These are phyloP conservation scores for Pholiota molesta DNA, from an alignment of 768 basidiomycete genomes.

Conservation along the genomic window DNA sequence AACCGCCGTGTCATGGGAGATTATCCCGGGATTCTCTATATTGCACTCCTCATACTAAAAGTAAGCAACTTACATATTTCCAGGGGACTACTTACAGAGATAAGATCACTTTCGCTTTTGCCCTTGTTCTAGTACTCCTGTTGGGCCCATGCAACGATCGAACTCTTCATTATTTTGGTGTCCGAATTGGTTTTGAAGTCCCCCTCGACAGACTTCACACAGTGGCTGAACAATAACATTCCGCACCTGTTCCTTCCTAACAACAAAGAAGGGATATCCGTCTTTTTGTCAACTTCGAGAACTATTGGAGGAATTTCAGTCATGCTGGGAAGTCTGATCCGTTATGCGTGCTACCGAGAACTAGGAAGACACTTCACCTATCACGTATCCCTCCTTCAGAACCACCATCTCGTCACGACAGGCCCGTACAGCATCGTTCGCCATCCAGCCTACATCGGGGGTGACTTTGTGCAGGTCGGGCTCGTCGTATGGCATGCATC, in stretches of 20 bases:
- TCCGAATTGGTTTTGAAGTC: background rate
- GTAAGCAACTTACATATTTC: background rate
- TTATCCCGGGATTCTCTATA: background rate
- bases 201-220: background rate
- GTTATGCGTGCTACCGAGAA: constrained; percentile 28
- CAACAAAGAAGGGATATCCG: background rate
- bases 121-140: background rate
- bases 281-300: background rate
- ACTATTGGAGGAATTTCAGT: background rate
- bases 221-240: background rate
- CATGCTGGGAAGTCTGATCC: background rate
- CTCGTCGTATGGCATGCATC: constrained; percentile 3
- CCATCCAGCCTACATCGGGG: constrained; percentile 33
- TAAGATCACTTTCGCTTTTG: background rate
- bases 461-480: background rate
- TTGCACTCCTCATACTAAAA: background rate
- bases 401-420: constrained; percentile 29
- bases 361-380: constrained; percentile 44
- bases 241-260: background rate
- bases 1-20: background rate
- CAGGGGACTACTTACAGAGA: background rate
- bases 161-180: background rate
- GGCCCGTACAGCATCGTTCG: constrained; percentile 36
- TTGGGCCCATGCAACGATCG: constrained; percentile 1
- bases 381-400: constrained; percentile 31